Percentiles rank a stretch among this genome's conserved stretches.
These are phyloP conservation scores for Groenewaldozyma sp. DNA, from an alignment of 1,139 yeast genomes.

Conservation along the genomic window DNA sequence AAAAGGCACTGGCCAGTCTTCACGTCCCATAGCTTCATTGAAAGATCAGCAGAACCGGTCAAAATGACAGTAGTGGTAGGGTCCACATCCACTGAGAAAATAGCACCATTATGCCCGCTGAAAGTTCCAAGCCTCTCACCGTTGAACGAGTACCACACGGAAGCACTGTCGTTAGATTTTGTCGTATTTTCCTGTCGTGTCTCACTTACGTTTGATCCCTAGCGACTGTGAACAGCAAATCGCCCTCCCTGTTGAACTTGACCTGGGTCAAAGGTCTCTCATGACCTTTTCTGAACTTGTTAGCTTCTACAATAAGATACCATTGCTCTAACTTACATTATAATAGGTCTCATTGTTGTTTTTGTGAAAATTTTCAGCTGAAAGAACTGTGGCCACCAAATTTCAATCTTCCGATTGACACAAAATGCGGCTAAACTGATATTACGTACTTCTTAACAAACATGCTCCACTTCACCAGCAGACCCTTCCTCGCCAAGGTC, in stretches of 20 bases:
- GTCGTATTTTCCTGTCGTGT: background rate
- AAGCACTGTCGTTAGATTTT: conserved; percentile 16
- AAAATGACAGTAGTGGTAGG: conserved; percentile 53
- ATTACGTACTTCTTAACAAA: conserved; percentile 39
- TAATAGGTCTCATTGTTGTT: conserved; percentile 18
- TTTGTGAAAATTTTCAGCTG: conserved; percentile 1
- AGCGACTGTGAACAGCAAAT: conserved; percentile 82
- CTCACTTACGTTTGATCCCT: conserved; percentile 55
- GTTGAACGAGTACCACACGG: conserved; percentile 85
- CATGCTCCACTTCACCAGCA: conserved; percentile 51
- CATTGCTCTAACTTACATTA: conserved; percentile 12
- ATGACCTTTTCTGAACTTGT: conserved; percentile 24
- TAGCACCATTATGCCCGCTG: conserved; percentile 85
- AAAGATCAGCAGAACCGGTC: conserved; percentile 89
- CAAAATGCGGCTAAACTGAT: background rate
- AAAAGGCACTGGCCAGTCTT: conserved; percentile 66
- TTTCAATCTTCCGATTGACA: no score
- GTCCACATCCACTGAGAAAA: conserved; percentile 91
- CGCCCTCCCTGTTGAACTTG: conserved; percentile 92
- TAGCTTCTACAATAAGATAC: background rate
- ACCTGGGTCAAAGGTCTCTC: conserved; percentile 59
- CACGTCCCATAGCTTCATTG: conserved; percentile 78
- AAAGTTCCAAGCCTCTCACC: conserved; percentile 97
- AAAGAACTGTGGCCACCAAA: no score
- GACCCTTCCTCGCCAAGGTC: conserved; percentile 49